Conservation (phyloP, 2,329 filamentous ascomycete genomes). For the Ophiobolus disseminans region DNA sequence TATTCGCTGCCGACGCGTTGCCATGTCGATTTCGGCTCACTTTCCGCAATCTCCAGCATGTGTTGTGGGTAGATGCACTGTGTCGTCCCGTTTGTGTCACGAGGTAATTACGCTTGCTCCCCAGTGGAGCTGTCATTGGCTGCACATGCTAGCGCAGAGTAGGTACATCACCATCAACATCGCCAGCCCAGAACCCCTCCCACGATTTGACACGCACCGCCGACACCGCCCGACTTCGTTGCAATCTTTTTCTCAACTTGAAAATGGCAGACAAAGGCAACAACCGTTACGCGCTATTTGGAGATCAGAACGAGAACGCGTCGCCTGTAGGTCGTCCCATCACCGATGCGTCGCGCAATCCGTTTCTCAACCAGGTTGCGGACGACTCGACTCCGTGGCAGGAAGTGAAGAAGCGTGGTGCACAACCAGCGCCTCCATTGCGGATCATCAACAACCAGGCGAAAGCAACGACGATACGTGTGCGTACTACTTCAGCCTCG, state of each 20-base stretch:
- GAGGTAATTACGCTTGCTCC: background rate
- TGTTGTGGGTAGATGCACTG: background rate
- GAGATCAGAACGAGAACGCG: slow-evolving; percentile 15
- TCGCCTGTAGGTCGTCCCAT: slow-evolving; percentile 2
- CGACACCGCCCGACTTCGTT: background rate
- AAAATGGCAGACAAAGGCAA: slow-evolving; percentile 21
- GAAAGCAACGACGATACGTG: slow-evolving; percentile 1
- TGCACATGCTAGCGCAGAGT: background rate
- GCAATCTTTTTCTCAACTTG: background rate
- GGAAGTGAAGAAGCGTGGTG: slow-evolving; percentile 33
- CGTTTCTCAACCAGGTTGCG: slow-evolving; percentile 32
- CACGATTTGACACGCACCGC: background rate
- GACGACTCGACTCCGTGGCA: slow-evolving; percentile 36
- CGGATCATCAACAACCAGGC: background rate
- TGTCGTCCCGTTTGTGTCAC: background rate
- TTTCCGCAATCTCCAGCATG: too few species aligned
- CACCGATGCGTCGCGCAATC: slow-evolving; percentile 16
- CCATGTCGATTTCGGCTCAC: too few species aligned
- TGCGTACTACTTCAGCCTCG: slow-evolving; percentile 10
- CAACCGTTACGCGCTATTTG: slow-evolving; percentile 38
- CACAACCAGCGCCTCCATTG: slow-evolving; percentile 1
- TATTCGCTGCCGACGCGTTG: too few species aligned
- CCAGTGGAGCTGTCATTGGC: background rate
- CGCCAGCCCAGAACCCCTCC: too few species aligned
- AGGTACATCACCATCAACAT: background rate